Conservation (phyloP, 441 rosid genomes). For the Theobroma grandiflorum region DNA sequence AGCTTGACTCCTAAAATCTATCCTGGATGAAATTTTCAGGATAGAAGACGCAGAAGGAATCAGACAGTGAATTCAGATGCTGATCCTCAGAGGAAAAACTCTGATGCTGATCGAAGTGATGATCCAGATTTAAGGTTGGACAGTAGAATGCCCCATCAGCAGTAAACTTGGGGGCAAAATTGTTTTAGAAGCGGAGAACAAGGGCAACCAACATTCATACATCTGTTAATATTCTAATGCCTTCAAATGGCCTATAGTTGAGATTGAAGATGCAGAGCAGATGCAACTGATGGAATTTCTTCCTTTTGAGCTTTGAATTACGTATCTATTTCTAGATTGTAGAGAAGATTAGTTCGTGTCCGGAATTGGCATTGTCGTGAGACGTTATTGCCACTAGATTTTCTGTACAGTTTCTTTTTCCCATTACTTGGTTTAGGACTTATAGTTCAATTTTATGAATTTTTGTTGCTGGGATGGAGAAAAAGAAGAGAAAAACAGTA, state of each 20-base stretch:
- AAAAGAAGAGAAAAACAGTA: neutral
- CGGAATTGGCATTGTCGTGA: conserved; percentile 30
- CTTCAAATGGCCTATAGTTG: conserved; percentile 16
- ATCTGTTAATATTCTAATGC: conserved; percentile 33
- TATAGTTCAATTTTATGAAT: conserved; percentile 19
- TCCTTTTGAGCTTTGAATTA: conserved; percentile 9
- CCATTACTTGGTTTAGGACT: neutral
- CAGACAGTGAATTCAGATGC: conserved; percentile 54
- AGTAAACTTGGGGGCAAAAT: conserved; percentile 26
- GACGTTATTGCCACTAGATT: conserved; percentile 34
- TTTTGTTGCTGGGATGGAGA: conserved; percentile 14
- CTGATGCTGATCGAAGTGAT: conserved; percentile 57
- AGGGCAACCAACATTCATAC: conserved; percentile 19
- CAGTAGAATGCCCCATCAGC: conserved; percentile 30
- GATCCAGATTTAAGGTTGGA: conserved; percentile 45
- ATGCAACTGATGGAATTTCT: conserved; percentile 20
- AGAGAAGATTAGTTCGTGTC: conserved; percentile 35
- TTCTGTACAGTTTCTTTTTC: conserved; percentile 40
- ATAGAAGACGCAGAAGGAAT: conserved; percentile 73
- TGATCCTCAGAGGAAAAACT: conserved; percentile 52
- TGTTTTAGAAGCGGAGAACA: conserved; percentile 27
- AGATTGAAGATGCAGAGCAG: conserved; percentile 15
- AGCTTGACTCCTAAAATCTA: neutral
- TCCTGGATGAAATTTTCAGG: conserved; percentile 50
- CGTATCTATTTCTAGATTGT: conserved; percentile 14